phyloP scores from a whole-genome alignment of 2,329 filamentous ascomycete species.

The Pestalotiopsis sp. region DNA sequence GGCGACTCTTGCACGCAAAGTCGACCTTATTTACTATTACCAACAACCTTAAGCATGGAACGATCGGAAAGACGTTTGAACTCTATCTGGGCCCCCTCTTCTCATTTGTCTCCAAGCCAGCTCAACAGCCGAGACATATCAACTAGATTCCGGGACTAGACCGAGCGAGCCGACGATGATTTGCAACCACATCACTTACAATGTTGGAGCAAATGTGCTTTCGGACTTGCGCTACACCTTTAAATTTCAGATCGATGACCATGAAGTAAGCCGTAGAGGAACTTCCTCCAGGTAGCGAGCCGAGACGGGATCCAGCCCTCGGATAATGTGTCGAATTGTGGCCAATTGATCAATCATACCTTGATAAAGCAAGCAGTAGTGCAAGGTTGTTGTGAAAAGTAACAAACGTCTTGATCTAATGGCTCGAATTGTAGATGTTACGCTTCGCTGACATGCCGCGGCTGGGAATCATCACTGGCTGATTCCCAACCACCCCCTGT shows the following conservation, averaged over 20 bases:
- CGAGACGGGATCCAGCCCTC: not conserved
- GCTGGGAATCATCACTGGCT: not conserved
- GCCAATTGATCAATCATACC: not conserved
- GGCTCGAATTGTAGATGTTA: not conserved
- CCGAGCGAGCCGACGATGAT: not conserved
- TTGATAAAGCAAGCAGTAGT: not conserved
- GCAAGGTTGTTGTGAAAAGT: not conserved
- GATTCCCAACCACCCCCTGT: not conserved
- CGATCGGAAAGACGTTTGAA: not conserved
- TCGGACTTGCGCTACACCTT: not conserved
- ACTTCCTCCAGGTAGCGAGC: not conserved
- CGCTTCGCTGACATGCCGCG: not conserved
- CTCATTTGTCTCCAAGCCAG: not conserved
- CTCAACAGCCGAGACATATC: not conserved
- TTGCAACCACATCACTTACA: not conserved
- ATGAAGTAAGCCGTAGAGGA: not conserved
- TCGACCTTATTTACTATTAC: not conserved
- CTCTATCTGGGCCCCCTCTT: not conserved
- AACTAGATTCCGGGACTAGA: not conserved
- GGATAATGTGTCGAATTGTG: not conserved
- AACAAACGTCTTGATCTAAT: not conserved
- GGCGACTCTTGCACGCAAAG: not conserved
- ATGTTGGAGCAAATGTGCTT: not conserved
- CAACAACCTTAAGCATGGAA: not conserved
- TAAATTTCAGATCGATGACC: not conserved